Evolutionary conservation across 352 stramenopile species (phyloP).

Genomic region (Globisporangium spinosum): DNA sequence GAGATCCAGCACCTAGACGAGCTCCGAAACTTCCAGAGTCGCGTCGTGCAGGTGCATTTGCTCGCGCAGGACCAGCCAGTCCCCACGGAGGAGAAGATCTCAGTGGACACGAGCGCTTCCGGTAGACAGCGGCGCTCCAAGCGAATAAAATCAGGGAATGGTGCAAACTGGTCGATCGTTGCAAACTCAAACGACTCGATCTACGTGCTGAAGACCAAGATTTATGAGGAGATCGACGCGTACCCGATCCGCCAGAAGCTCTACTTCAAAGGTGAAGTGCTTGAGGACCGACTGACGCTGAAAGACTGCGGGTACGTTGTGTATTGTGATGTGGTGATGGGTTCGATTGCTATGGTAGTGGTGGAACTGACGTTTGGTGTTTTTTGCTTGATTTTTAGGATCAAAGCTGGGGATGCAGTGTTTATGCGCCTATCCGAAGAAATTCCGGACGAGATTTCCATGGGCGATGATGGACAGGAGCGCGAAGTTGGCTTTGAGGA

Average conservation of each 20-base stretch:
- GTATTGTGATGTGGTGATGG: neutral
- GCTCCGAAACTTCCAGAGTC: conserved; percentile 62
- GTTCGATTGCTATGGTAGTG: neutral
- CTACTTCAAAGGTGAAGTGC: conserved; percentile 58
- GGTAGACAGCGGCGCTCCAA: conserved; percentile 54
- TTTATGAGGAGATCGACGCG: conserved; percentile 65
- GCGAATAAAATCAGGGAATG: conserved; percentile 44
- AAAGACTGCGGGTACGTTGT: conserved; percentile 58
- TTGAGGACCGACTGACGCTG: conserved; percentile 53
- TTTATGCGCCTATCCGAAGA: conserved; percentile 72
- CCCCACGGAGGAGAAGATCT: conserved; percentile 39
- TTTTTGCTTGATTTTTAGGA: conserved; percentile 24
- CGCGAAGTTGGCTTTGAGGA: conserved; percentile 73
- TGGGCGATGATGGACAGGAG: conserved; percentile 45
- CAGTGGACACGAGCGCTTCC: conserved; percentile 31
- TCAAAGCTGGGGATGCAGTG: conserved; percentile 70
- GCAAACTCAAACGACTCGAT: conserved; percentile 67
- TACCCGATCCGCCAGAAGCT: conserved; percentile 66
- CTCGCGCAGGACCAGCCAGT: conserved; percentile 53
- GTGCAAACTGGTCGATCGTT: conserved; percentile 40
- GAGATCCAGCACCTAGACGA: conserved; percentile 40
- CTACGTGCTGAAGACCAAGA: conserved; percentile 74
- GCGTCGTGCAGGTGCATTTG: conserved; percentile 57
- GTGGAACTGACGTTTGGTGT: neutral
- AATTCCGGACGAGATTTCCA: conserved; percentile 47